Conservation (phyloP, 768 basidiomycete species). For the Calocybe cyanea region DNA sequence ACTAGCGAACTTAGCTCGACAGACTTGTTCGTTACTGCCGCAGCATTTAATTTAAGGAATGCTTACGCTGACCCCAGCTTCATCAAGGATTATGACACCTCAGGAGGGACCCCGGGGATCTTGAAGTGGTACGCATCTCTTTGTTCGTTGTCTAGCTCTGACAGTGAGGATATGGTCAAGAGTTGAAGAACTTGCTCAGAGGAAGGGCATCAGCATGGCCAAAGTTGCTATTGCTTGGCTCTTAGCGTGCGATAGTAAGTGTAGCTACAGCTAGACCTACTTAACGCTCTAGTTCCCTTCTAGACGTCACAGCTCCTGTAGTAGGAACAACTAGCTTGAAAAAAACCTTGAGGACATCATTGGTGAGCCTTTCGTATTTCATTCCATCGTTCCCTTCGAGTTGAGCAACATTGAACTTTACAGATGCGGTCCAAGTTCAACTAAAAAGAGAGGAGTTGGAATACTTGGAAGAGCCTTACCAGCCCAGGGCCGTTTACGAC, state of each 20-base stretch:
- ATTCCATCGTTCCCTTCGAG: no score
- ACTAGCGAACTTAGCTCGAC: conserved; percentile 22
- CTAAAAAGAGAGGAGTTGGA: conserved; percentile 57
- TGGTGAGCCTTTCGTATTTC: conserved; percentile 22
- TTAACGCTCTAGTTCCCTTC: neutral
- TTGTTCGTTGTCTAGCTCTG: neutral
- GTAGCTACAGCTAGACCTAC: neutral
- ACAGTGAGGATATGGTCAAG: conserved; percentile 14
- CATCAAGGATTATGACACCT: neutral
- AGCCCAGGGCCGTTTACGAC: conserved; percentile 35
- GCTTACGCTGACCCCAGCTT: neutral
- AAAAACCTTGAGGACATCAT: conserved; percentile 24
- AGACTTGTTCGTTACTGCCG: conserved; percentile 12
- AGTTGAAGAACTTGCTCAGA: conserved; percentile 44
- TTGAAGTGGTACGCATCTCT: neutral
- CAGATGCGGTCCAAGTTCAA: conserved; percentile 42
- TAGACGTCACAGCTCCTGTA: neutral
- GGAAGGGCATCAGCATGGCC: conserved; percentile 41
- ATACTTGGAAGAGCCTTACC: conserved; percentile 53
- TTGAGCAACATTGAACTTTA: no score
- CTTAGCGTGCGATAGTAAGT: conserved; percentile 29
- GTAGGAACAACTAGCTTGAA: neutral
- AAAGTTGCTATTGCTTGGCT: conserved; percentile 42
- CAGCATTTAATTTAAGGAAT: neutral
- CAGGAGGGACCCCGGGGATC: neutral